Evolutionary conservation across 805 yeast species (phyloP).

Genomic region (Schwanniomyces sp.): DNA sequence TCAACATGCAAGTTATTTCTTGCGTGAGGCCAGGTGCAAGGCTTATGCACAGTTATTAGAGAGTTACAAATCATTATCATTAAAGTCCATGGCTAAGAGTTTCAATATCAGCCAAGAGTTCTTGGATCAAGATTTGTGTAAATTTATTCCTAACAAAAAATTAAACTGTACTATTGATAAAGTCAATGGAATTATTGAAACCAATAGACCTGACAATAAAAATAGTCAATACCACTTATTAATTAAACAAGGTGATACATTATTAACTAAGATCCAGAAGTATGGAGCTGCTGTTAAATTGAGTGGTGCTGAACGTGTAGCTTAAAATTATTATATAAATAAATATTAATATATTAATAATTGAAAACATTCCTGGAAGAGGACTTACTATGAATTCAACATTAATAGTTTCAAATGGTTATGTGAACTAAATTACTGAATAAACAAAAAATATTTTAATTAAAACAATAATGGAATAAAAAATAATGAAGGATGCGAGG

Average conservation of each 20-base stretch:
- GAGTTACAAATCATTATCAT: constrained; percentile 85
- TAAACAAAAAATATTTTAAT: not conserved
- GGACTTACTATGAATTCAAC: not conserved
- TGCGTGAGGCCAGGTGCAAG: constrained; percentile 91
- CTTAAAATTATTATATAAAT: constrained; percentile 2
- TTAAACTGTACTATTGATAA: constrained; percentile 94
- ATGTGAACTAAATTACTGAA: too few relatives aligned
- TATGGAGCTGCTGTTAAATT: constrained; percentile 96
- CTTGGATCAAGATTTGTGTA: constrained; percentile 82
- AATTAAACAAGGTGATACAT: constrained; percentile 87
- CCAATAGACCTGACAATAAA: constrained; percentile 95
- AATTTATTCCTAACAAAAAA: constrained; percentile 89
- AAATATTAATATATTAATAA: not conserved
- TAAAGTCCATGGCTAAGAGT: constrained; percentile 90
- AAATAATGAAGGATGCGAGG: constrained; percentile 41
- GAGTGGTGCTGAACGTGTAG: constrained; percentile 81
- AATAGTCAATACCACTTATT: constrained; percentile 88
- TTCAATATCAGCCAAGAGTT: constrained; percentile 89
- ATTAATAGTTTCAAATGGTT: too few relatives aligned
- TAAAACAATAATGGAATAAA: constrained; percentile 2
- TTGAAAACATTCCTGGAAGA: too few relatives aligned
- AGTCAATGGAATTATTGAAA: constrained; percentile 92
- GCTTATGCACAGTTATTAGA: constrained; percentile 93
- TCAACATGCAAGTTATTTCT: constrained; percentile 78
- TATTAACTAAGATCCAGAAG: constrained; percentile 91